Evolutionary conservation across 345 rosid species (phyloP).

Genomic region (Passiflora organensis): DNA sequence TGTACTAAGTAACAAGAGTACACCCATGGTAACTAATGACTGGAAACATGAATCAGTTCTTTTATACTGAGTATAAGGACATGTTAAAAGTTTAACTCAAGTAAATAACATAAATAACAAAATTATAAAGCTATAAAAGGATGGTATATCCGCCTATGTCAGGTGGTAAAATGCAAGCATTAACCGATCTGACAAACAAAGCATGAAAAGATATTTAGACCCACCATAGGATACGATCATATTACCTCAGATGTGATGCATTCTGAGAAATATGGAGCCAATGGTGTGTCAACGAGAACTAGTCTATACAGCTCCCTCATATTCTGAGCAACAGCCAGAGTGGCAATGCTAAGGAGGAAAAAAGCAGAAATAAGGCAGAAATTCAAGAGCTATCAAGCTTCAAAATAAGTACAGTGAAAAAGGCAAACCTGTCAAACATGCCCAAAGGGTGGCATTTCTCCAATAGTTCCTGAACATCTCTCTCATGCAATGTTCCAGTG

Average conservation of each 20-base stretch:
- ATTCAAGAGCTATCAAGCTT: background rate
- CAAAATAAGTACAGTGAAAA: background rate
- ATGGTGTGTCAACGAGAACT: slow-evolving; percentile 98
- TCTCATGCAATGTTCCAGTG: slow-evolving; percentile 96
- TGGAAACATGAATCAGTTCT: background rate
- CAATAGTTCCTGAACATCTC: slow-evolving; percentile 93
- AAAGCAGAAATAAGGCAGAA: slow-evolving; percentile 3
- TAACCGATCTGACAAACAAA: background rate
- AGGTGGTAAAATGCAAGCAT: background rate
- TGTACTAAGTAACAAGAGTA: too few species aligned
- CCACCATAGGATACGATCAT: background rate
- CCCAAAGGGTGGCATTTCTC: slow-evolving; percentile 99
- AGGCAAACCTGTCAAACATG: slow-evolving; percentile 92
- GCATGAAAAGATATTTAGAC: background rate
- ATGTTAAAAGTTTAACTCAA: too few species aligned
- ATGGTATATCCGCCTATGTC: background rate
- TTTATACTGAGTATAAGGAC: too few species aligned
- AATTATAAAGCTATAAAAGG: too few species aligned
- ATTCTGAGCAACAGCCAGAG: slow-evolving; percentile 97
- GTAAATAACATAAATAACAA: too few species aligned
- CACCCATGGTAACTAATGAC: background rate
- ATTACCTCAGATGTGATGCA: slow-evolving; percentile 96
- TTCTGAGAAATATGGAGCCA: slow-evolving; percentile 97
- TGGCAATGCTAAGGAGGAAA: slow-evolving; percentile 66
- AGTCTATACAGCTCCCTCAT: slow-evolving; percentile 95